These are phyloP conservation scores for Acanthamoeba divionensis DNA, from an alignment of 208 protist species.

Conservation along the genomic window DNA sequence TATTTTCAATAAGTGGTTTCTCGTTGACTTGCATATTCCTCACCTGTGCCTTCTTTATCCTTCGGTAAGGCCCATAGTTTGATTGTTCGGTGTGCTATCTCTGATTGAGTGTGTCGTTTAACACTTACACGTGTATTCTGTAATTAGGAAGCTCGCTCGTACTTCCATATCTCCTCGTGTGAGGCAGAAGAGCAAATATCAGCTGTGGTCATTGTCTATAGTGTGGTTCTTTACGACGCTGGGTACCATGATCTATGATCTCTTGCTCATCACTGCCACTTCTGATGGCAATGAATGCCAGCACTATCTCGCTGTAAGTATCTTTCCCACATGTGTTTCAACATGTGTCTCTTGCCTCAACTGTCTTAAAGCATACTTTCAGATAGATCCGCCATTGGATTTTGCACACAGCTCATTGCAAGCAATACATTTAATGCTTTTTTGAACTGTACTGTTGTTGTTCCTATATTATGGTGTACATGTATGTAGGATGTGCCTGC, in stretches of 20 bases:
- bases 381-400: too few relatives aligned
- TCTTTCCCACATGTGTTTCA: too few relatives aligned
- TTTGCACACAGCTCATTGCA: too few relatives aligned
- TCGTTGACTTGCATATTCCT: constrained; percentile 16
- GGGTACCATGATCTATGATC: constrained; percentile 17
- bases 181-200: constrained; percentile 1
- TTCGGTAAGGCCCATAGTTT: background rate
- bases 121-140: too few relatives aligned
- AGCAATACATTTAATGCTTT: too few relatives aligned
- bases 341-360: too few relatives aligned
- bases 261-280: background rate
- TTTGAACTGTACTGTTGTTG: too few relatives aligned
- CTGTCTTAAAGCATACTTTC: too few relatives aligned
- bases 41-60: background rate
- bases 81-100: background rate
- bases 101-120: background rate
- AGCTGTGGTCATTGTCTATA: constrained; percentile 38
- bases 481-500: background rate
- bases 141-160: background rate
- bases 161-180: background rate
- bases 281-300: background rate
- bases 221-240: constrained; percentile 36
- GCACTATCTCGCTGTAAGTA: background rate
- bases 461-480: too few relatives aligned
- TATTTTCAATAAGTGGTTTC: constrained; percentile 30